Evolutionary conservation across 768 basidiomycete species (phyloP), one percentile per base, ranked within the genome.

Genomic region (Hericium erinaceus): DNA sequence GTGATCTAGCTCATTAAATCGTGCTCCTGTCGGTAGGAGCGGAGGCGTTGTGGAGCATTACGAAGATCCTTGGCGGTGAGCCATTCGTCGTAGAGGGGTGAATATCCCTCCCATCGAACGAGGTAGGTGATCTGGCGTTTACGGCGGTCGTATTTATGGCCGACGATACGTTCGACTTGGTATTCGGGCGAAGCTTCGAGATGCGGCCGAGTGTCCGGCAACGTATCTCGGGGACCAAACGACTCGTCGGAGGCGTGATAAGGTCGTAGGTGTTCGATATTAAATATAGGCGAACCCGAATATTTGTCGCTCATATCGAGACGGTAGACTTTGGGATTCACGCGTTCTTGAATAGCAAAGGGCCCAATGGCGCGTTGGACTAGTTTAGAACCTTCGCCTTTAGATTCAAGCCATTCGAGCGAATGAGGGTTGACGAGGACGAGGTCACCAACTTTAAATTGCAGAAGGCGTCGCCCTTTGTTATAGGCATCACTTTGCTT

Each of bases 321-420:
- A 16, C 58, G 57, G 54, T 66, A 67, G 20, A 60, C 60, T 10
- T 63, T 49, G 16, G 64, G 66, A 48, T 61, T 64, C 1, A 70
- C 26, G 26, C 60, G 65, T 44, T 63, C 51, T 33, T 62, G 55
- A 0, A 70, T 52, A 49, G 60, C 60, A 40, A 68, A 69, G 1
- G 68, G 68, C 2, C 68, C 65, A 54, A 58, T 22, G 24, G 48
- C 48, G 18, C 57, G 58, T 62, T 55, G 66, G 26, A 55, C 61
- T 40, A 57, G 56, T 20, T 61, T 71, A 58, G 51, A 60, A 26
- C 66, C 69, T 51, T 57, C 57, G 40, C 64, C 61, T 54, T 63
- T 59, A 3, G 37, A 11, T 18, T 62, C 55, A 4, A 64, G 26
- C 5, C 62, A 54, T 22, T 64, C 54, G 9, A 67, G 58, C 0